These are phyloP conservation scores for Zangia roseola DNA, from an alignment of 768 basidiomycete species.

Conservation along the genomic window DNA sequence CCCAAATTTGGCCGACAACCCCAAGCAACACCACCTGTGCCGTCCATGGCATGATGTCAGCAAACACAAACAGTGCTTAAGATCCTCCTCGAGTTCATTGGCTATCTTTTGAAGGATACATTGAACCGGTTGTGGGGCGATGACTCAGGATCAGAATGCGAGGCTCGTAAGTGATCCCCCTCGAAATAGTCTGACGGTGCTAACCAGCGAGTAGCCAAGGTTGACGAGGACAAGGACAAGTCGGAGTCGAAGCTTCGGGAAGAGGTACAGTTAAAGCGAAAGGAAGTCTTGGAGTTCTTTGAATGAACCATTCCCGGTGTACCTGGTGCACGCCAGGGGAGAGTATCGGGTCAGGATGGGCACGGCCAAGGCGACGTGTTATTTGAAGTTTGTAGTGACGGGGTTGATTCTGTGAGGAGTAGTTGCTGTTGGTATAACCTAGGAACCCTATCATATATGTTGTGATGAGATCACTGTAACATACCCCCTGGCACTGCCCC, in stretches of 20 bases:
- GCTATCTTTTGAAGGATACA: constrained; percentile 8
- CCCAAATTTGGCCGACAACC: not conserved
- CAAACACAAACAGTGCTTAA: constrained; percentile 12
- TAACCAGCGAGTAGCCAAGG: not conserved
- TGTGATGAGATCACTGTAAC: too few relatives aligned
- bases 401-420: constrained; percentile 13
- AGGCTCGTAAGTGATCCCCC: constrained; percentile 3
- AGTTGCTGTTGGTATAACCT: too few relatives aligned
- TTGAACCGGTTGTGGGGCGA: not conserved
- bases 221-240: constrained; percentile 3
- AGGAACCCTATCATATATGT: too few relatives aligned
- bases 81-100: constrained; percentile 16
- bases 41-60: constrained; percentile 21
- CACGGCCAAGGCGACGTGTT: constrained; percentile 8
- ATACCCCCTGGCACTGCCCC: too few relatives aligned
- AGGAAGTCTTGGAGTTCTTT: constrained; percentile 17
- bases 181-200: not conserved
- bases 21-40: constrained; percentile 19
- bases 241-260: constrained; percentile 7
- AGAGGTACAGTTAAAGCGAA: constrained; percentile 17
- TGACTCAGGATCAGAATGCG: not conserved
- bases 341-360: constrained; percentile 16
- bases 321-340: constrained; percentile 13
- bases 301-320: constrained; percentile 15
- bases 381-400: constrained; percentile 13